Evolutionary conservation across 2,329 filamentous ascomycete genomes (phyloP).

Genomic region (Lasiodiplodia citricola): DNA sequence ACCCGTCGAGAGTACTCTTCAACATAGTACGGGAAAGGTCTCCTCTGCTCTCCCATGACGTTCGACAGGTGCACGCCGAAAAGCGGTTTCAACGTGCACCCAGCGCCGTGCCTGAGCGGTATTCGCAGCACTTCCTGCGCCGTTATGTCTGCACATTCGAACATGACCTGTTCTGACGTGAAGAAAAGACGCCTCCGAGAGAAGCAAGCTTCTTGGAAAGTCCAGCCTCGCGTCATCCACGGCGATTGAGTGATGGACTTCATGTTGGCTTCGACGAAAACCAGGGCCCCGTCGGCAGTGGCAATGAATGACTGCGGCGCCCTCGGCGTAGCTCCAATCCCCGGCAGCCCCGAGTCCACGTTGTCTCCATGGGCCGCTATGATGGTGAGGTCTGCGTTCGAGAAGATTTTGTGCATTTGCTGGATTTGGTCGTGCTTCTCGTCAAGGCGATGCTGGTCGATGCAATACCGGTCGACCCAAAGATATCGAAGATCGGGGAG

Average conservation of each 20-base stretch:
- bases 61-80: constrained; percentile 4
- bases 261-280: not conserved
- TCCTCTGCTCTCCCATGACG: not conserved
- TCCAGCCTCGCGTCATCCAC: constrained; percentile 17
- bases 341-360: not conserved
- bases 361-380: not conserved
- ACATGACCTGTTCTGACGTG: not conserved
- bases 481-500: constrained; percentile 5
- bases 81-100: not conserved
- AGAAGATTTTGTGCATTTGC: constrained; percentile 8
- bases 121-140: not conserved
- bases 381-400: not conserved
- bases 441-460: not conserved
- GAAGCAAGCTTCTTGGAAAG: constrained; percentile 10
- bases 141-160: constrained; percentile 11
- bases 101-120: not conserved
- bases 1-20: not conserved
- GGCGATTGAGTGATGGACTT: not conserved
- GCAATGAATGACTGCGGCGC: not conserved
- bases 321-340: not conserved
- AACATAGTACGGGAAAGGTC: not conserved
- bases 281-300: not conserved
- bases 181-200: constrained; percentile 11
- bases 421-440: constrained; percentile 1
- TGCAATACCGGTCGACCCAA: constrained; percentile 2